Base-by-base conservation (phyloP, 345 rosid genomes). In the Raphanus sativus region DNA sequence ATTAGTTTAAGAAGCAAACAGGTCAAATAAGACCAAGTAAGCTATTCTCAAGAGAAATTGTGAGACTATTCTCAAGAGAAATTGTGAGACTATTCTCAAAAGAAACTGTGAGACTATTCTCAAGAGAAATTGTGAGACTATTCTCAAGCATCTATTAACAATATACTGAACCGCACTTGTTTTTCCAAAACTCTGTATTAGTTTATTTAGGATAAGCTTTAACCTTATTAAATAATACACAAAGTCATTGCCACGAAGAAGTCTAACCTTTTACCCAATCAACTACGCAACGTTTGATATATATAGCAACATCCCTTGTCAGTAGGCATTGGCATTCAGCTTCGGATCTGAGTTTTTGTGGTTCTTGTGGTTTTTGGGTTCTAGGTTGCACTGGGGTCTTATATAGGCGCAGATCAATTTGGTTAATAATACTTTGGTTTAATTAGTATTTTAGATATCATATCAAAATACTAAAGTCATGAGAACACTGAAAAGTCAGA, bases 101-200 rank as follows among this genome's bases (percentile, higher is more conserved):
- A 25, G 55, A 33, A 11, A 45, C 9, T 21, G 21, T 21, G 21
- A 21, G 21, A 21, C 38, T 24, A 4, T 25, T 34, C 13, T 55
- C 17, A 33, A 4, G 63, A 25, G 55, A 33, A 11, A 45, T n/a
- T 24, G 17, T 65, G 38, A 55, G 32, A 63, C 36, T 32, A 52
- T 32, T 73, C 5, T 52, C 63, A 73, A 64, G 36, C 59, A 54
- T 16, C 25, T 54, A 54, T 54, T 16, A 54, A 54, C 25, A 54
- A 54, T 54, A 16, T 54, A 17, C 17, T 54, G 59, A 6, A 59
- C 34, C 56, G 38, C 12, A 1, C 65, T 65, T 26, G 33, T 42
- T 42, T 42, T 75, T 75, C 24, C 59, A 63, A 73, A 17, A 56
- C 29, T 15, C 1, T 26, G 42, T 68, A 45, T 3, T 24, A 73